phyloP scores from a whole-genome alignment of 352 stramenopile species.

The Pythium scleroteichum region DNA sequence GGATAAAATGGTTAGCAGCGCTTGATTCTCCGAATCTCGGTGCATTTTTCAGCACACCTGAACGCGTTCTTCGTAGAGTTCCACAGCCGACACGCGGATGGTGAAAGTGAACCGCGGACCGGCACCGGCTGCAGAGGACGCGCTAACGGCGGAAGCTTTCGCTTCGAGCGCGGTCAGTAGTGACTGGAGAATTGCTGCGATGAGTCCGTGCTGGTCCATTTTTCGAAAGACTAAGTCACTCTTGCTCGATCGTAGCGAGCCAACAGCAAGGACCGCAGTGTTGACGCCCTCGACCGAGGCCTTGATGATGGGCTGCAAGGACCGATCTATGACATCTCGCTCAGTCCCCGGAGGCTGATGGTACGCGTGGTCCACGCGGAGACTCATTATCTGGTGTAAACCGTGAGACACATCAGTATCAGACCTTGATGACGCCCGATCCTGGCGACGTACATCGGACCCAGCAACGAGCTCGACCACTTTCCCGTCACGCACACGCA shows the following conservation, averaged over 20 bases:
- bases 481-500: constrained; percentile 50
- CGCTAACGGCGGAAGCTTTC: constrained; percentile 25
- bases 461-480: constrained; percentile 34
- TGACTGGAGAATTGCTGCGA: constrained; percentile 33
- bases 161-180: constrained; percentile 33
- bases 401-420: background rate
- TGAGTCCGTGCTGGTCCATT: constrained; percentile 34
- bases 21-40: too few relatives aligned
- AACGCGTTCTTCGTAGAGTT: constrained; percentile 62
- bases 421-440: background rate
- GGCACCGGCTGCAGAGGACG: background rate
- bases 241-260: constrained; percentile 40
- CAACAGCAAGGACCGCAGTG: constrained; percentile 41
- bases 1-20: background rate
- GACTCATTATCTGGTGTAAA: constrained; percentile 22
- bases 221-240: constrained; percentile 41
- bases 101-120: constrained; percentile 33
- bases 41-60: constrained; percentile 25
- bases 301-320: constrained; percentile 39
- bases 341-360: constrained; percentile 35
- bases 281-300: constrained; percentile 60
- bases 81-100: constrained; percentile 46
- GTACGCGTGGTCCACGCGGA: constrained; percentile 46
- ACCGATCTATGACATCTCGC: constrained; percentile 46
- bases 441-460: constrained; percentile 31